These are phyloP conservation scores for Penicillium angulare DNA, from an alignment of 495 filamentous ascomycete species.

Conservation along the genomic window DNA sequence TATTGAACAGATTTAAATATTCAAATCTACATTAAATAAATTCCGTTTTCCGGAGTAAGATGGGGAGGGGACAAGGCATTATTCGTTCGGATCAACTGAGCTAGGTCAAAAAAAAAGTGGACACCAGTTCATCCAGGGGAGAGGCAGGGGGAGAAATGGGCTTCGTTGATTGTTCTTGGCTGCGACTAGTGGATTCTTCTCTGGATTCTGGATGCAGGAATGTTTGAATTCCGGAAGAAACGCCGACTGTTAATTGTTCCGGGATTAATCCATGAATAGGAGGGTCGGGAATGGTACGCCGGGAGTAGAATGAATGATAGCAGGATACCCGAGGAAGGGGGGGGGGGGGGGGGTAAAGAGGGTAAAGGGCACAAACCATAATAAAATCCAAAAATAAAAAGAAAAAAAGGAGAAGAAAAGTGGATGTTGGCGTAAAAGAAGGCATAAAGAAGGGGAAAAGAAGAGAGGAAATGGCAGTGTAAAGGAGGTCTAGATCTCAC, in stretches of 20 bases:
- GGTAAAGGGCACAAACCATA: background rate
- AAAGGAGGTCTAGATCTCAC: constrained; percentile 31
- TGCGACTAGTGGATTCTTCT: constrained; percentile 9
- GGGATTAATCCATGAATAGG: constrained; percentile 22
- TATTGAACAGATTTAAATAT: no score
- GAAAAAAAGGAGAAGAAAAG: no score
- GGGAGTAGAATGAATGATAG: no score
- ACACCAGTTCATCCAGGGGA: constrained; percentile 3
- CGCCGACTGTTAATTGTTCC: constrained; percentile 12
- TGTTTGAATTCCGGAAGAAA: background rate
- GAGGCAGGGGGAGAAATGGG: constrained; percentile 1
- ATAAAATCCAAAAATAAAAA: no score
- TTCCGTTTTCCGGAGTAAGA: no score
- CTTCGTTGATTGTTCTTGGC: constrained; percentile 17
- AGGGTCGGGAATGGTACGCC: background rate
- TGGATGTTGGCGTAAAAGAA: background rate
- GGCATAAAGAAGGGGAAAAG: background rate
- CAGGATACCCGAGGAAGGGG: no score
- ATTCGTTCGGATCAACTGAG: no score
- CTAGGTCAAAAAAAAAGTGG: background rate
- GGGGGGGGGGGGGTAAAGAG: background rate
- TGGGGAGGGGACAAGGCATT: no score
- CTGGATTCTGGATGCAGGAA: constrained; percentile 4
- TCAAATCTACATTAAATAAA: no score
- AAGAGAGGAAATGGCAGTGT: background rate